Percentiles rank a stretch among this genome's conserved stretches.
Evolutionary conservation across 2,329 filamentous ascomycete genomes (phyloP).

Genomic region (Penicillium sclerotiorum): DNA sequence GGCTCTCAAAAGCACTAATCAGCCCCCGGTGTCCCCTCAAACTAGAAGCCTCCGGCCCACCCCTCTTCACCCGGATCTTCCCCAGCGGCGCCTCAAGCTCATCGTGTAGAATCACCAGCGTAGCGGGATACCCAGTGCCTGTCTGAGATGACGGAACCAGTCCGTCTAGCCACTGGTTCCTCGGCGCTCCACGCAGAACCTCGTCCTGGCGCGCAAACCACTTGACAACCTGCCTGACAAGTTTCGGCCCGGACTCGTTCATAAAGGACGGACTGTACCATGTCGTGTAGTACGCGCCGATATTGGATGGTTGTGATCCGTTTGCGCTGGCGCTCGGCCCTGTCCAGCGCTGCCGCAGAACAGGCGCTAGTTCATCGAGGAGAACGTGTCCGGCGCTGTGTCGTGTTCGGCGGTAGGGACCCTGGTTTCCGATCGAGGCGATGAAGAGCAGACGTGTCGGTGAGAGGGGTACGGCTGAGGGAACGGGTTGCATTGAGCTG

Average conservation of each 20-base stretch:
- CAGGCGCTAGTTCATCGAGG: conserved; percentile 62
- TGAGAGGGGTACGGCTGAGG: conserved; percentile 2
- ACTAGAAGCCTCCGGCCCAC: conserved; percentile 57
- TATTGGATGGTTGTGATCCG: conserved; percentile 16
- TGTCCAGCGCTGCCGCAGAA: conserved; percentile 47
- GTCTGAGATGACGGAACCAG: not conserved
- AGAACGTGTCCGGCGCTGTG: conserved; percentile 87
- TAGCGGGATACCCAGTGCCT: conserved; percentile 20
- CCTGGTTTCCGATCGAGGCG: conserved; percentile 84
- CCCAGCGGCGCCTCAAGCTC: conserved; percentile 78
- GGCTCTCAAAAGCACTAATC: conserved; percentile 62
- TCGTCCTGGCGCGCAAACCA: conserved; percentile 28
- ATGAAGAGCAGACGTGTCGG: conserved; percentile 63
- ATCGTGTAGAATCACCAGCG: conserved; percentile 81
- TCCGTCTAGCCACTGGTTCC: not conserved
- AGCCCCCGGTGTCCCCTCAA: conserved; percentile 74
- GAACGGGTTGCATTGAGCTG: too few species aligned
- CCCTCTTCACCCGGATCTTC: conserved; percentile 64
- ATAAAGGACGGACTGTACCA: conserved; percentile 77
- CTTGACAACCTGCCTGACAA: conserved; percentile 65
- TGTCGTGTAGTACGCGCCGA: conserved; percentile 39
- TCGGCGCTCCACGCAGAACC: not conserved
- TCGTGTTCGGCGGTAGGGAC: conserved; percentile 71
- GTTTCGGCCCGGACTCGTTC: conserved; percentile 78
- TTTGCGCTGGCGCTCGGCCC: conserved; percentile 29